Evolutionary conservation across 345 rosid genomes (phyloP).

Genomic region (Kandelia obovata): DNA sequence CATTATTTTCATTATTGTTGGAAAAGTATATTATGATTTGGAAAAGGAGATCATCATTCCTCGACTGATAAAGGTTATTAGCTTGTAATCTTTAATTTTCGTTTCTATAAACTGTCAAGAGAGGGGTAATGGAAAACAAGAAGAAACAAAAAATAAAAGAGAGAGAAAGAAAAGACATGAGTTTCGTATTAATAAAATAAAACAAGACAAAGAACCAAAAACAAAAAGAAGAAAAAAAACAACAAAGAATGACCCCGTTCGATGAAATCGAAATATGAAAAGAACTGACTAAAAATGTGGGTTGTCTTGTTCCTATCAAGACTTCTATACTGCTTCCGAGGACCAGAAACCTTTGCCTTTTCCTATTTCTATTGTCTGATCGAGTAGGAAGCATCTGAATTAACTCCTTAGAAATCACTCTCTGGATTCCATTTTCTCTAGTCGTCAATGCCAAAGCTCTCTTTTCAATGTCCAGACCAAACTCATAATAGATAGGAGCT

Average conservation of each 20-base stretch:
- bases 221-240: slow-evolving; percentile 15
- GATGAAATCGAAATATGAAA: slow-evolving; percentile 50
- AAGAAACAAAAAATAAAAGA: not conserved
- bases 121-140: not conserved
- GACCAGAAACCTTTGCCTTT: slow-evolving; percentile 59
- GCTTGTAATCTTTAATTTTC: slow-evolving; percentile 27
- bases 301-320: slow-evolving; percentile 52
- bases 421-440: slow-evolving; percentile 28
- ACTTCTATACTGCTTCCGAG: slow-evolving; percentile 46
- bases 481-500: slow-evolving; percentile 3
- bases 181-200: slow-evolving; percentile 1
- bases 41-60: slow-evolving; percentile 33
- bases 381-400: slow-evolving; percentile 14
- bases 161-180: not conserved
- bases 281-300: slow-evolving; percentile 33
- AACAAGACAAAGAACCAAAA: not conserved
- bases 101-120: slow-evolving; percentile 31
- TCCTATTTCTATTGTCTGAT: slow-evolving; percentile 46
- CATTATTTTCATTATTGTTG: slow-evolving; percentile 28
- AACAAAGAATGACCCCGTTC: slow-evolving; percentile 24
- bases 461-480: not conserved
- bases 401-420: slow-evolving; percentile 27
- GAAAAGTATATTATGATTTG: slow-evolving; percentile 23
- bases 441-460: slow-evolving; percentile 18
- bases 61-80: slow-evolving; percentile 24